Base-by-base conservation (phyloP, 139 green algal genomes). In the Chlamydomonas asymmetrica region DNA sequence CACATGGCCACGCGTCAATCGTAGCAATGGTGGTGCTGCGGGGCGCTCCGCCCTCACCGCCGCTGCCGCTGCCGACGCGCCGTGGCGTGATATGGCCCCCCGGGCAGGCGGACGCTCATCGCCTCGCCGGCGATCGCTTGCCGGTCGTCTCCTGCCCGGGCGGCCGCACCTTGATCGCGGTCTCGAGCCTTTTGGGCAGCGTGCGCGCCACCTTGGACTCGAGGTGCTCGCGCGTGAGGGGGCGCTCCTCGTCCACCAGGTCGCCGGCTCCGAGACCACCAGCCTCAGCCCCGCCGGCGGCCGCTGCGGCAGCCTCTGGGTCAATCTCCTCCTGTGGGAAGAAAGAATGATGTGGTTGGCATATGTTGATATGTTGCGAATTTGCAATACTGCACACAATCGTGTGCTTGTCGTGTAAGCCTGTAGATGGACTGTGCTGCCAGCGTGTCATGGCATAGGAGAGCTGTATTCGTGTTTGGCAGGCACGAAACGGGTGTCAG, bases 131-230 rank as follows among this genome's bases (percentile, higher is more conserved):
- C 35, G 71, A 79, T 6, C 78, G 78, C 78, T 84, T 84, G 48
- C 45, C 63, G 10, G 64, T 40, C 39, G 70, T 52, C 4, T 80
- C 79, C 27, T 50, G 64, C 0, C 81, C 81, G 27, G 76, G 66
- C 1, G 81, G 81, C 25, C 81, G 73, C 2, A 87, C 70, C 48
- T 84, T 84, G 65, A 87, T 87, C 27, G 77, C 77, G 5, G 82
- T 87, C 39, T 87, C 82, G 31, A 87, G 52, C 74, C 82, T 84
- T 10, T 70, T 61, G 13, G 77, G 63, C 70, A 87, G 48, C 27
- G 82, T 87, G 32, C 80, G 79, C 41, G 71, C 23, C 59, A 87
- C 78, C 13, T 73, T 67, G 5, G 49, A 67, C 62, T 82, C 69
- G 35, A 87, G 60, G 32, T 73, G 40, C 52, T 87, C 82, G 16